These are phyloP conservation scores for Schizopora paradoxa DNA, from an alignment of 1,284 basidiomycete species.

Conservation along the genomic window DNA sequence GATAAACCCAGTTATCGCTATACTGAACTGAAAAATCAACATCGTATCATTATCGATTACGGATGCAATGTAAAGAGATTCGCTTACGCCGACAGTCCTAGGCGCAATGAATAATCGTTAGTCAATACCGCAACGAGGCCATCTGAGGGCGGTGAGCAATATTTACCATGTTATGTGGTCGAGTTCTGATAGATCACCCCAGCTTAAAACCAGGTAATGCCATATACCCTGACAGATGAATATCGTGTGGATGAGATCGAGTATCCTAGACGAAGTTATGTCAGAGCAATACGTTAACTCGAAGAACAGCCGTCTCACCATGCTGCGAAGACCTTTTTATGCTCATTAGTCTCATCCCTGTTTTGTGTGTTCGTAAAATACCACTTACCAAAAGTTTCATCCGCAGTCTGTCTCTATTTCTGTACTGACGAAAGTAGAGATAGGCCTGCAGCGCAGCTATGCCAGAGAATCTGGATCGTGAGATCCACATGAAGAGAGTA, in stretches of 20 bases:
- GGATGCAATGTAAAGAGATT: background rate
- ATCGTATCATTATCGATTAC: background rate
- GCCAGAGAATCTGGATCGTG: slow-evolving; percentile 12
- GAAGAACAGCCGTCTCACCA: slow-evolving; percentile 8
- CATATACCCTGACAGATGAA: slow-evolving; percentile 17
- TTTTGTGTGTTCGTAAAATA: too few relatives aligned
- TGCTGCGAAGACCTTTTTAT: slow-evolving; percentile 12
- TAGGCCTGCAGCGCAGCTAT: slow-evolving; percentile 15
- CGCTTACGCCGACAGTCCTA: slow-evolving; percentile 15
- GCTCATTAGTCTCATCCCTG: too few relatives aligned
- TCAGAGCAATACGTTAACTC: background rate
- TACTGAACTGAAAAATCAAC: slow-evolving; percentile 8
- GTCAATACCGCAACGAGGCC: background rate
- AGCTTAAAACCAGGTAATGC: slow-evolving; percentile 16
- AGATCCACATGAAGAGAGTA: background rate
- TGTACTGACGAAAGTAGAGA: slow-evolving; percentile 16
- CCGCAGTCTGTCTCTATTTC: slow-evolving; percentile 5
- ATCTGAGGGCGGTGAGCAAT: background rate
- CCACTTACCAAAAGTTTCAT: slow-evolving; percentile 11
- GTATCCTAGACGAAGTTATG: slow-evolving; percentile 3
- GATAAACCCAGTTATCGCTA: slow-evolving; percentile 14
- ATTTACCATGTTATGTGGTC: slow-evolving; percentile 15
- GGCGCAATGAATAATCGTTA: background rate
- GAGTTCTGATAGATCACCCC: slow-evolving; percentile 13
- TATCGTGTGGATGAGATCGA: slow-evolving; percentile 15